A percentile compares a stretch with the other conserved stretches of the same genome.
Evolutionary conservation across 441 rosid genomes (phyloP).

Genomic region (California macrophylla): DNA sequence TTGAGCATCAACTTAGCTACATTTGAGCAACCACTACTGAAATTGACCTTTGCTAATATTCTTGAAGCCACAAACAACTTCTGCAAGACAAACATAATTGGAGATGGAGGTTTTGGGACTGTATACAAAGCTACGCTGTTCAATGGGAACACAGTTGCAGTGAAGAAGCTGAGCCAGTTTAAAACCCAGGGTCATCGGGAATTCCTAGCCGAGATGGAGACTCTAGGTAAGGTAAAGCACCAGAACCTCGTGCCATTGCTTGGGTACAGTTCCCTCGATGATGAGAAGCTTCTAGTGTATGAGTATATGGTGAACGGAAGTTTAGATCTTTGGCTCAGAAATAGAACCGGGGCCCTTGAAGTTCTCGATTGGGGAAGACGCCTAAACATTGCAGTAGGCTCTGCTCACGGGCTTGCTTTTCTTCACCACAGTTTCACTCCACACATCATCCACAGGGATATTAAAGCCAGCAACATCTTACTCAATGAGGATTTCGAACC

Average conservation of each 20-base stretch:
- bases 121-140: conserved; percentile 50
- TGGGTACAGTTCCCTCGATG: conserved; percentile 67
- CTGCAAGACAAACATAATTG: conserved; percentile 59
- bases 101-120: conserved; percentile 59
- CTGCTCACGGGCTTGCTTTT: conserved; percentile 77
- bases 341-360: conserved; percentile 49
- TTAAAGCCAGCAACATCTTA: conserved; percentile 84
- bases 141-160: conserved; percentile 57
- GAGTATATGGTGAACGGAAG: conserved; percentile 89
- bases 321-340: conserved; percentile 77
- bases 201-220: conserved; percentile 90
- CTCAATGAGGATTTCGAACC: conserved; percentile 71
- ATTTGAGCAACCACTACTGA: conserved; percentile 82
- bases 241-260: conserved; percentile 72
- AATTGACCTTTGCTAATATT: conserved; percentile 54
- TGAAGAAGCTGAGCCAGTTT: conserved; percentile 77
- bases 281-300: conserved; percentile 84
- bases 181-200: conserved; percentile 81
- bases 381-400: conserved; percentile 53
- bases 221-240: conserved; percentile 90
- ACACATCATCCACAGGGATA: conserved; percentile 82
- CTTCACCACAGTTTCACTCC: conserved; percentile 83
- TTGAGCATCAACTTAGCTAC: conserved; percentile 75
- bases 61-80: conserved; percentile 72
- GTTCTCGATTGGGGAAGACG: conserved; percentile 76